Evolutionary conservation across 2,329 filamentous ascomycete species (phyloP), one percentile per base, ranked within the genome.

Genomic region (Penicillium sp.): DNA sequence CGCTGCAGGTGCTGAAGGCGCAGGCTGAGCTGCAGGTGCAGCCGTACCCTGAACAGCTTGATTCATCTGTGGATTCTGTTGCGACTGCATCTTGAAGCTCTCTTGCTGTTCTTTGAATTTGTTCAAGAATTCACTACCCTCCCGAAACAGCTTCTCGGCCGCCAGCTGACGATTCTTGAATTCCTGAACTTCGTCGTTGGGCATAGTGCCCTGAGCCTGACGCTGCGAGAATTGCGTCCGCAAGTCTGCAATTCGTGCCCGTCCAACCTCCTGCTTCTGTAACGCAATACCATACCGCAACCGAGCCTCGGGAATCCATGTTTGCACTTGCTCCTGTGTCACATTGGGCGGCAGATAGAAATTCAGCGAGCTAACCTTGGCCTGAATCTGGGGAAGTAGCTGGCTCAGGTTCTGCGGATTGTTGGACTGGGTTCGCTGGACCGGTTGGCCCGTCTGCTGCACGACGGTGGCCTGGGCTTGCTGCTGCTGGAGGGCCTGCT

Each of bases 61-160:
- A 53, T 52, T 60, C 53, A 64, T 64, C 31, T 60, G 61, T 31
- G 63, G 63, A 38, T 60, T 63, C 34, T 70, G 69, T 49, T 71
- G 69, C 4, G 58, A 52, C 52, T 73, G 69, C 6, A 63, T 58
- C 50, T 69, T 75, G 59, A 78, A 77, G 39, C 61, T 67, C 48
- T 77, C 74, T 56, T 79, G 76, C 54, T 79, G 76, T 39, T 77
- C 73, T 48, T 74, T 75, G 65, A 79, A 79, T 51, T 77, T 78
- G 36, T 65, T 70, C 54, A 79, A 61, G 53, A 78, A 78, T 12
- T 74, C 73, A 42, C 68, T 73, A n/a, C 74, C 74, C 56, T 78
- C 76, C 28, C 70, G 69, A 50, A 65, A 70, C 8, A 74, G 62
- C 51, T 72, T 75, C 49, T 76, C 71, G 6, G 72, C 71, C 33